Evolutionary conservation across 2,329 filamentous ascomycete genomes (phyloP), one percentile per base, ranked within the genome.

Genomic region (Juglanconis sp.): DNA sequence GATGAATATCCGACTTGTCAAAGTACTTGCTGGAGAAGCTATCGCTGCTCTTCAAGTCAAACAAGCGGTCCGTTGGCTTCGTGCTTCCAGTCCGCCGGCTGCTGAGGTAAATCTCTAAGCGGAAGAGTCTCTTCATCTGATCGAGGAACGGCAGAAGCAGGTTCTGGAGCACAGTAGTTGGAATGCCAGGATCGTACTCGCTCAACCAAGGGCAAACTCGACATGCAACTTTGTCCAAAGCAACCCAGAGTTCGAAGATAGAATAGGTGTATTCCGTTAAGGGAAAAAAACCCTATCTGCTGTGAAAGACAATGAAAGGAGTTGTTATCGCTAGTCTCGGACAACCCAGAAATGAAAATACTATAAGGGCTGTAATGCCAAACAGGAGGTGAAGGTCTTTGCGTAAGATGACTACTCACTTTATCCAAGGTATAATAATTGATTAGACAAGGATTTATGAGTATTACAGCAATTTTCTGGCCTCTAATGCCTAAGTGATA

Each of bases 171-270:
- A 81, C 57, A 0, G 64, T 49, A 0, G 56, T 13, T 0, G 76
- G 74, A 0, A 87, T 68, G 5, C 77, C 77, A 0, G 79, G 74
- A 5, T 75, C 67, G 62, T 84, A 88, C 0, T 82, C 68, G 0
- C 6, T 9, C 0, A 88, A 65, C 4, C 83, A 62, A 0, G 75
- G 71, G 24, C 75, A 72, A 0, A 70, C 57, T 1, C 57, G 15
- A 1, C 75, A 70, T 0, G 79, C 78, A 2, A 73, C 72, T 56
- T 72, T 79, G 62, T 88, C 85, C 36, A 79, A 77, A 0, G 80
- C 81, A 6, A 83, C 68, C 86, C 85, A 89, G 0, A 88, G 68
- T 57, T 87, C 83, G 3, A 85, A 64, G 0, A 82, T 65, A 0
- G 79, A 24, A 24, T 24, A 24, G 24, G 24, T 24, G 24, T 24